These are phyloP conservation scores for Phytophthora foliorum DNA, from an alignment of 352 stramenopile species.

Conservation along the genomic window DNA sequence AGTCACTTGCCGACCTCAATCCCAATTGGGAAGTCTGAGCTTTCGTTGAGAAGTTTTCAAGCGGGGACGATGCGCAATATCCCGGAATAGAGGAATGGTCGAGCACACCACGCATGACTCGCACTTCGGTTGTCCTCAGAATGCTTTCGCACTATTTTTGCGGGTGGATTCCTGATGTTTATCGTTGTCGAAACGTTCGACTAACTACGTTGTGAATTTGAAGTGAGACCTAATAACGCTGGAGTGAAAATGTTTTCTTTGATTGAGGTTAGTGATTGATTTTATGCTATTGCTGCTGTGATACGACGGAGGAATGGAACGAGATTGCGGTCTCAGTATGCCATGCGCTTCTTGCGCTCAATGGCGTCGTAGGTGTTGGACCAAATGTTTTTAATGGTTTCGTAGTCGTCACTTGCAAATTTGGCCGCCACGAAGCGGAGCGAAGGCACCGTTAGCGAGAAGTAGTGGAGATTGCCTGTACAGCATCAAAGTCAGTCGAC, in stretches of 20 bases:
- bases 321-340: slow-evolving; percentile 26
- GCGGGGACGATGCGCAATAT: slow-evolving; percentile 13
- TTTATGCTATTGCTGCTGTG: slow-evolving; percentile 9
- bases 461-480: slow-evolving; percentile 85
- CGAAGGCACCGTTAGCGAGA: slow-evolving; percentile 83
- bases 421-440: slow-evolving; percentile 85
- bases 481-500: not conserved
- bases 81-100: slow-evolving; percentile 35
- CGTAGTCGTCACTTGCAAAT: slow-evolving; percentile 88
- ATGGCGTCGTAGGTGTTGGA: slow-evolving; percentile 84
- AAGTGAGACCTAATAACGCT: not conserved
- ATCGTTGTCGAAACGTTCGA: slow-evolving; percentile 2
- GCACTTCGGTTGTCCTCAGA: slow-evolving; percentile 19
- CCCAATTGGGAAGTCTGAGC: slow-evolving; percentile 34
- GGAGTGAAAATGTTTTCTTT: slow-evolving; percentile 11
- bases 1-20: slow-evolving; percentile 24
- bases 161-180: not conserved
- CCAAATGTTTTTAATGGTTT: slow-evolving; percentile 86
- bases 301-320: slow-evolving; percentile 20
- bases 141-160: slow-evolving; percentile 38
- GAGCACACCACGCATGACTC: slow-evolving; percentile 8
- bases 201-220: not conserved
- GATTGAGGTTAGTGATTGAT: slow-evolving; percentile 2
- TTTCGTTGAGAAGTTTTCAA: slow-evolving; percentile 9
- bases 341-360: slow-evolving; percentile 86